Percentiles rank a stretch among this genome's conserved stretches.
Conservation (phyloP, 129 eudicot genomes). For the Lactuca saligna region DNA sequence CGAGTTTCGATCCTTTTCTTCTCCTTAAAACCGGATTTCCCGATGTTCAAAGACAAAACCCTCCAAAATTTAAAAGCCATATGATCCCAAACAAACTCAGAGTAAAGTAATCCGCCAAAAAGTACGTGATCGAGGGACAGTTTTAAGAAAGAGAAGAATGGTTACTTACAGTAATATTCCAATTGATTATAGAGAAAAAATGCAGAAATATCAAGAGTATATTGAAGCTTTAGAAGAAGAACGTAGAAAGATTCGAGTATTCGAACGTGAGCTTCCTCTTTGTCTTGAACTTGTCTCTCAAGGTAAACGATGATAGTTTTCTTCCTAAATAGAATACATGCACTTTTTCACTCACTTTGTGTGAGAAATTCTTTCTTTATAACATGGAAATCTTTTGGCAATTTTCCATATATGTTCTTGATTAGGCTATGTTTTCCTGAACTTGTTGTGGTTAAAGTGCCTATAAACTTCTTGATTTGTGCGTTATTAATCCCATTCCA, state of each 20-base stretch:
- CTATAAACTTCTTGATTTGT: too few relatives aligned
- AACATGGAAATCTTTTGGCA: slow-evolving; percentile 1
- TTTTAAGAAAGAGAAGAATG: slow-evolving; percentile 15
- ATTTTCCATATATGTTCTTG: background rate
- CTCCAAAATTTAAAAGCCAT: slow-evolving; percentile 18
- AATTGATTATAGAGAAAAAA: slow-evolving; percentile 36
- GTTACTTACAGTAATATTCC: slow-evolving; percentile 25
- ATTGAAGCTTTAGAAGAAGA: slow-evolving; percentile 71
- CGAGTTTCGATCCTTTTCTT: slow-evolving; percentile 55
- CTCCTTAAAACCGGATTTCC: slow-evolving; percentile 48
- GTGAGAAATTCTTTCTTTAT: background rate
- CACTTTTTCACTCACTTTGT: background rate
- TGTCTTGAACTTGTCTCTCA: slow-evolving; percentile 79
- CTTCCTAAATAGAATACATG: background rate
- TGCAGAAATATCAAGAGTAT: slow-evolving; percentile 49
- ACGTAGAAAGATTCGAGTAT: slow-evolving; percentile 69
- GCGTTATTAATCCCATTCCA: background rate
- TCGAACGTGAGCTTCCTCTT: slow-evolving; percentile 91
- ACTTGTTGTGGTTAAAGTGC: background rate
- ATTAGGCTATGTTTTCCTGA: slow-evolving; percentile 5
- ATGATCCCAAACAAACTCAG: slow-evolving; percentile 8
- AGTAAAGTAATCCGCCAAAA: slow-evolving; percentile 6
- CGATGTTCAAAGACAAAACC: slow-evolving; percentile 34
- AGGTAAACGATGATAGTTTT: slow-evolving; percentile 36
- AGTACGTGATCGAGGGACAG: background rate